Base-by-base conservation (phyloP, 169 alveolate species). In the Theileria sp. region DNA sequence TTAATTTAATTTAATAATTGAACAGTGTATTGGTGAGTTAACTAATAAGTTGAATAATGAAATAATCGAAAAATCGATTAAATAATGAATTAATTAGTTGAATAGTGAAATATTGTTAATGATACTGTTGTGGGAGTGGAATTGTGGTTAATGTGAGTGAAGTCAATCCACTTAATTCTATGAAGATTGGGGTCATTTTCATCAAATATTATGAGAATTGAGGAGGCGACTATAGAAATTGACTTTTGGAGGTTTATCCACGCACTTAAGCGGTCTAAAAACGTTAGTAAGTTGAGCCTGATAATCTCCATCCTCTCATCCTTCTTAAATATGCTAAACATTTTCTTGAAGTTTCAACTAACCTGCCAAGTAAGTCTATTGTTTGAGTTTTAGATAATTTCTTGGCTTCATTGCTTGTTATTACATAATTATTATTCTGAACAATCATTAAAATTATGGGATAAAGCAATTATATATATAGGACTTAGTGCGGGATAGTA, bases 151-250 rank as follows among this genome's bases (percentile, higher is more conserved):
- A 85, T 86, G 70, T 85, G 84, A 21, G 83, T 79, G 80, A 85
- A 85, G 75, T 85, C 91, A 9, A 85, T 80, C 91, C 91, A 85
- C 77, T 68, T 77, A 13, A 79, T 77, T 0, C 44, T 73, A 34
- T 74, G 79, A 30, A n/a, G 56, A 4, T 34, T 5, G 25, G 62
- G 69, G 71, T 78, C 21, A 25, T 15, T 38, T 58, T 69, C 87
- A 60, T 85, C 91, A 60, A 71, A 85, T 6, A 80, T 74, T 21
- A 79, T 62, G 44, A 85, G 85, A 9, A 85, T 30, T 7, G 91
- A 85, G 50, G 91, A 75, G 58, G 91, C 91, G 19, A 78, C 25
- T 58, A 85, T 56, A 7, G 91, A 78, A 21, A 83, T 54, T 51
- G 58, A 30, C 51, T 69, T 78, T 80, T 85, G 91, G 49, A 72